Percentiles rank a stretch among this genome's conserved stretches.
Conservation (phyloP, 2,329 filamentous ascomycete genomes). For the Calonectria naviculata region DNA sequence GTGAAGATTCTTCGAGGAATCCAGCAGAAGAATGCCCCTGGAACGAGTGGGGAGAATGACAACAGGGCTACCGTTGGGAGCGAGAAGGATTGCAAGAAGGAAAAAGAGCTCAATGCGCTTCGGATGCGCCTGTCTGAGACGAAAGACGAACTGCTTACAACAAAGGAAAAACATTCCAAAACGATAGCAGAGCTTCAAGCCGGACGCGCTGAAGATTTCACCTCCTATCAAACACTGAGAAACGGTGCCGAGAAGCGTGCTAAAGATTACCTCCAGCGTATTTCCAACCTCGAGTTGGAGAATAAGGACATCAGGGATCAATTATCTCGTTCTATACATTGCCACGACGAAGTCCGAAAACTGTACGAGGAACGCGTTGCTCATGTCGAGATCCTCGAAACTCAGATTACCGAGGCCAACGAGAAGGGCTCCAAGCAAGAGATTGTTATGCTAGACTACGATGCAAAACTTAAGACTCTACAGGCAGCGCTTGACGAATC, state of each 20-base stretch:
- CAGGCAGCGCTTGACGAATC: neutral
- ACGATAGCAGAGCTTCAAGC: neutral
- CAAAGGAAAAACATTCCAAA: neutral
- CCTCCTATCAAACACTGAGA: neutral
- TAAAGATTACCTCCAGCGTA: neutral
- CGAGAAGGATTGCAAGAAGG: too few species aligned
- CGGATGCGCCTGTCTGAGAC: neutral
- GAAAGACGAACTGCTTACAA: neutral
- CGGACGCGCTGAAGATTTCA: neutral
- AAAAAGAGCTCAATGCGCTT: too few species aligned
- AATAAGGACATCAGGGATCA: neutral
- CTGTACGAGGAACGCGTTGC: neutral
- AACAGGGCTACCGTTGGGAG: too few species aligned
- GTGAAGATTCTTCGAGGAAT: neutral
- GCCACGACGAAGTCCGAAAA: neutral
- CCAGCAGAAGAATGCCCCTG: too few species aligned
- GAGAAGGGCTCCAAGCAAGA: too few species aligned
- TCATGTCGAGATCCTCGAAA: neutral
- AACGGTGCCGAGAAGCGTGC: neutral
- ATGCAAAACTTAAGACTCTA: neutral
- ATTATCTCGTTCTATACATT: neutral
- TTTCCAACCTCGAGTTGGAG: neutral
- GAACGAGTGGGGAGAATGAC: neutral
- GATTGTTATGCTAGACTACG: too few species aligned
- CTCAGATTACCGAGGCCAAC: neutral